Base-by-base conservation (phyloP, 1,284 basidiomycete species). In the Cutaneotrichosporon cavernicola region DNA sequence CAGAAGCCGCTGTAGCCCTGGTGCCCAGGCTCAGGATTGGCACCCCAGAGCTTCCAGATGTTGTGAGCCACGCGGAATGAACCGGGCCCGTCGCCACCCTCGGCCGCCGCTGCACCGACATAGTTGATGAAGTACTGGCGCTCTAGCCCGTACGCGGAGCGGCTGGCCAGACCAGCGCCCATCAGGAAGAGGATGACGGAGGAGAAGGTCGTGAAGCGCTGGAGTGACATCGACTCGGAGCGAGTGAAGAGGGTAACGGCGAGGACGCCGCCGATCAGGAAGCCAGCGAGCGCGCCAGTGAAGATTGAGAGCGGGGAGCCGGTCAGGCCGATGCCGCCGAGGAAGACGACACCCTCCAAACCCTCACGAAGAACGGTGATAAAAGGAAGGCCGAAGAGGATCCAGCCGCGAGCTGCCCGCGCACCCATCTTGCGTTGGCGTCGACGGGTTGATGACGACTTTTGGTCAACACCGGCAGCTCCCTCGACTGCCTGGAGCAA, bases 311-410 rank as follows among this genome's bases (percentile, higher is more conserved):
- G 49, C 0, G 68, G 65, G 38, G 58, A 71, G 61, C 72, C 68
- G 34, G 72, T 71, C 50, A 76, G 60, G 9, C 73, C 73, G 32
- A 82, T 91, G 52, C 92, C 92, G 11, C 92, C 90, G 50, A 95
- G 89, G 77, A 95, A 95, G 62, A 96, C 84, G 60, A 95, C 89
- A 0, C 90, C 92, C 79, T 96, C 93, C 67, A 96, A 83, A 64
- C 92, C 92, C 83, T 96, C 93, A 61, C 93, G 88, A 47, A 95
- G 83, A 43, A 96, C 90, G 3, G 92, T 94, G 73, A 95, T 85
- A 66, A 93, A 81, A 0, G 92, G 92, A 4, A 96, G 84, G 47
- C 92, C 76, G 81, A 96, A 91, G 26, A 96, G 84, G 1, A 88
- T 85, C 86, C 67, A 72, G 14, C 66, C 66, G 13, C 66, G 61